Evolutionary conservation across 2,329 filamentous ascomycete genomes (phyloP).

Genomic region (Fusarium hainanense): DNA sequence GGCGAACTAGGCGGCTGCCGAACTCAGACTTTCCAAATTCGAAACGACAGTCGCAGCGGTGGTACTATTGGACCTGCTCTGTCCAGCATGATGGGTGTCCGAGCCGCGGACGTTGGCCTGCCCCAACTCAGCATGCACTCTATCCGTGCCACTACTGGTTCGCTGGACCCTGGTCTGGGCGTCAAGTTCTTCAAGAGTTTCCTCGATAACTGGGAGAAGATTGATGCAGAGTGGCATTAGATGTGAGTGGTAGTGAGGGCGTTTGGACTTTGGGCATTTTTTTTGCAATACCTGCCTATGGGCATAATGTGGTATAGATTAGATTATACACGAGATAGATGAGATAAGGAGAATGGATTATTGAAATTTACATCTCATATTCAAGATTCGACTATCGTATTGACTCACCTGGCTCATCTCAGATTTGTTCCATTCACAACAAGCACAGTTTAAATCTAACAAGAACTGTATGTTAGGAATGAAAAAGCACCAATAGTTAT

Average conservation of each 20-base stretch:
- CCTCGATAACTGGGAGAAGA: slow-evolving; percentile 84
- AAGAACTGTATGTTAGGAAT: background rate
- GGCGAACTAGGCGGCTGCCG: slow-evolving; percentile 77
- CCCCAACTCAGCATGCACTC: slow-evolving; percentile 95
- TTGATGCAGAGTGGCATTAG: slow-evolving; percentile 80
- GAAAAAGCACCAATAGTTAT: background rate
- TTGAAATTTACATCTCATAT: background rate
- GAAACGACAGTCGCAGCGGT: slow-evolving; percentile 89
- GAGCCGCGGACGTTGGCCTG: slow-evolving; percentile 88
- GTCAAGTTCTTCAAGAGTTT: slow-evolving; percentile 91
- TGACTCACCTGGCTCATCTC: background rate
- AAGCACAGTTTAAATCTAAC: background rate
- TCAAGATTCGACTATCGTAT: background rate
- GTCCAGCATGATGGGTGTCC: slow-evolving; percentile 80
- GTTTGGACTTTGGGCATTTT: slow-evolving; percentile 10
- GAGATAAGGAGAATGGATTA: background rate
- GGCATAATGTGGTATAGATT: slow-evolving; percentile 14
- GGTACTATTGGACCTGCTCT: slow-evolving; percentile 97
- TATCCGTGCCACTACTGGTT: slow-evolving; percentile 88
- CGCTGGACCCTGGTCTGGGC: slow-evolving; percentile 86
- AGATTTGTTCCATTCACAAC: background rate
- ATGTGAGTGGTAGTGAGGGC: background rate
- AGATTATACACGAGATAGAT: slow-evolving; percentile 17
- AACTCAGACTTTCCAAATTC: slow-evolving; percentile 91
- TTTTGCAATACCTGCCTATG: slow-evolving; percentile 24